phyloP scores from a whole-genome alignment of 2,329 filamentous ascomycete genomes.

The Penicillium sp. region DNA sequence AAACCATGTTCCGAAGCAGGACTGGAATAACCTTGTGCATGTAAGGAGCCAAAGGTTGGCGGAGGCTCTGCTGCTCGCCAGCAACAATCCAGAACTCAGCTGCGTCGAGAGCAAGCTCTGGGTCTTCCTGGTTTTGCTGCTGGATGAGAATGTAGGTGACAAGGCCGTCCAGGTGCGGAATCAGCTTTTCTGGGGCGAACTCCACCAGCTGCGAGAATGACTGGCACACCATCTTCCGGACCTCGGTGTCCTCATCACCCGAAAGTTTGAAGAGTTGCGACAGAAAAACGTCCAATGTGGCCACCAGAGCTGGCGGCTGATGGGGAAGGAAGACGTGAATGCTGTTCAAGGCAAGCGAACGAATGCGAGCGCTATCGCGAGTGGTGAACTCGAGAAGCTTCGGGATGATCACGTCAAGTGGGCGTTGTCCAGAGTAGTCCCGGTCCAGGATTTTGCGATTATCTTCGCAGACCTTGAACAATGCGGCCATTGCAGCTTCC shows the following conservation, averaged over 20 bases:
- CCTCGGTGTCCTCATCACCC: conserved; percentile 74
- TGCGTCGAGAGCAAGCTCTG: conserved; percentile 89
- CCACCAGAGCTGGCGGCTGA: conserved; percentile 79
- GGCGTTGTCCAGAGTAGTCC: conserved; percentile 85
- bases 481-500: conserved; percentile 89
- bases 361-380: conserved; percentile 74
- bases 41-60: conserved; percentile 74
- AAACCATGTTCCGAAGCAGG: conserved; percentile 92
- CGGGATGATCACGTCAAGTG: conserved; percentile 84
- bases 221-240: conserved; percentile 89
- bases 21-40: conserved; percentile 86
- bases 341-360: conserved; percentile 75
- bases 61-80: conserved; percentile 84
- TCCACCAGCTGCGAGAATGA: conserved; percentile 92
- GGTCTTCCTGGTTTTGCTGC: conserved; percentile 78
- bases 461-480: conserved; percentile 96
- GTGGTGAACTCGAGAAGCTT: conserved; percentile 87
- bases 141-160: conserved; percentile 93
- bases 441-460: conserved; percentile 84
- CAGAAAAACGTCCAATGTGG: conserved; percentile 78
- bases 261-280: conserved; percentile 81
- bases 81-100: conserved; percentile 97
- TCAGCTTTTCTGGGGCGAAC: conserved; percentile 83
- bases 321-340: conserved; percentile 92
- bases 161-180: conserved; percentile 82